Evolutionary conservation across 2,329 filamentous ascomycete genomes (phyloP).

Genomic region (Sphaerostilbella broomeana): DNA sequence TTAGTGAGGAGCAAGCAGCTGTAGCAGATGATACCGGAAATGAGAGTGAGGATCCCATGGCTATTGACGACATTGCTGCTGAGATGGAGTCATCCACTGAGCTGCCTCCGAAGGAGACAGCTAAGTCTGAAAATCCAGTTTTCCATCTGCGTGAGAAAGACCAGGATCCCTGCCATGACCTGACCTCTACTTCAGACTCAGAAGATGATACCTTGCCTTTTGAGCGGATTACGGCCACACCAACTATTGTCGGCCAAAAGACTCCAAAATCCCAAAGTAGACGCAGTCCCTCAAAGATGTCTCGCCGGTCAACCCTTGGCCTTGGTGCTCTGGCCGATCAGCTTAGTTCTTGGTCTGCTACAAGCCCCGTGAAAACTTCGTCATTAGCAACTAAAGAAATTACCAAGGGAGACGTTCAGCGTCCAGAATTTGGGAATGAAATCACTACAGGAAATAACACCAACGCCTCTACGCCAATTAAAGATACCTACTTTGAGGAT

Average conservation of each 20-base stretch:
- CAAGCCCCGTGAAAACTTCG: conserved; percentile 38
- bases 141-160: conserved; percentile 43
- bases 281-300: conserved; percentile 13
- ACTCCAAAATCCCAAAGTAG: conserved; percentile 17
- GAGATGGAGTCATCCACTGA: conserved; percentile 16
- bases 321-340: conserved; percentile 60
- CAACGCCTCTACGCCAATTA: conserved; percentile 32
- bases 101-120: conserved; percentile 1
- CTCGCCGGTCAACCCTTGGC: conserved; percentile 34
- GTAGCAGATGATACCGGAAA: conserved; percentile 12
- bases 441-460: conserved; percentile 11
- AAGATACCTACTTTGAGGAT: conserved; percentile 54
- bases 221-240: conserved; percentile 34
- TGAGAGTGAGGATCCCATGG: conserved; percentile 20
- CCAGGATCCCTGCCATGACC: conserved; percentile 34
- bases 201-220: conserved; percentile 43
- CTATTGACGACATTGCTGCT: conserved; percentile 17
- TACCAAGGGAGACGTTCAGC: neutral
- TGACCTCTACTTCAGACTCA: conserved; percentile 47
- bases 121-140: conserved; percentile 17
- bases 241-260: conserved; percentile 28
- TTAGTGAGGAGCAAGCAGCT: conserved; percentile 9
- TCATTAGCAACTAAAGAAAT: neutral
- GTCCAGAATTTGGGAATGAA: neutral
- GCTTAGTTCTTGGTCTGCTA: conserved; percentile 56